Evolutionary conservation across 2,329 filamentous ascomycete genomes (phyloP), one percentile per base, ranked within the genome.

Genomic region (Grosmannia huntii): DNA sequence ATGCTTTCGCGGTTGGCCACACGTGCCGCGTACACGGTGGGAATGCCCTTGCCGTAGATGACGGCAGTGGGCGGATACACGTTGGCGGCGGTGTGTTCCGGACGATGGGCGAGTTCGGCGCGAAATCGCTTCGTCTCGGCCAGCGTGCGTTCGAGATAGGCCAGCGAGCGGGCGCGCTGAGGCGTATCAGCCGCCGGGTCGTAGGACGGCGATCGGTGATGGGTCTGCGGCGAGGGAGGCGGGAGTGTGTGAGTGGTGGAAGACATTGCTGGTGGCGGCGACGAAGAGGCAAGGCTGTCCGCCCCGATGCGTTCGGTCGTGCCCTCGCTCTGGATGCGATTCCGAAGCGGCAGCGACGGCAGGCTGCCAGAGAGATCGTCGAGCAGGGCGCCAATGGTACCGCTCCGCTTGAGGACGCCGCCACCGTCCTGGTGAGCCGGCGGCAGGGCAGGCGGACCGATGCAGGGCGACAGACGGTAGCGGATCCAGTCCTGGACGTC

Each of bases 21-120:
- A 51, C 85, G 84, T 0, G 89, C 89, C 0, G 86, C 90, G 67
- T 85, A 90, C 0, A 95, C 88, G 0, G 91, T 96, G 0, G 91
- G 91, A 0, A 86, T 88, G 27, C 83, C 84, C 69, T 95, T 96
- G 58, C 89, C 87, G 71, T 95, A 96, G 10, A 97, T 81, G 53
- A 95, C 80, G 0, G 88, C 84, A 14, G 89, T 76, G 0, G 92
- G 91, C 2, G 91, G 91, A 66, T 96, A 96, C 0, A 70, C 68
- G 67, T 96, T 95, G n/a, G 76, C 68, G 0, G 72, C 70, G 19
- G 83, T 79, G 64, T 86, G 84, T 1, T 70, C 64, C 0, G 83
- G 74, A 1, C 75, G 74, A 70, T 87, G 85, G 1, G 78, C 76
- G 1, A 92, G 80, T 65, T 92, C 86, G 61, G 81, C 71, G 61